Conservation (phyloP, 2,329 filamentous ascomycete species). For the Phoma sp. region DNA sequence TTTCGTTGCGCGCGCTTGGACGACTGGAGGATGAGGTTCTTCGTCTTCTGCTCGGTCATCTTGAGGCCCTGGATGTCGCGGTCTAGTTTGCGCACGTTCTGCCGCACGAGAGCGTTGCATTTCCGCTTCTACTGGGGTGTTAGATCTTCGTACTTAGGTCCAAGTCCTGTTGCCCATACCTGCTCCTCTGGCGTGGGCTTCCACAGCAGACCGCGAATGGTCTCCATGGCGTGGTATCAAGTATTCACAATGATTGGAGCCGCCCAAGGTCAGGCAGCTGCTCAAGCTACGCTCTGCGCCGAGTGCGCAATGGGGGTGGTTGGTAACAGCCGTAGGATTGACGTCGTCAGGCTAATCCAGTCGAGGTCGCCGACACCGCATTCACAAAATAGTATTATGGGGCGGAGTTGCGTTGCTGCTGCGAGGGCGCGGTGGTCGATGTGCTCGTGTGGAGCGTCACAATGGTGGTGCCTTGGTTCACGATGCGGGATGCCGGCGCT, state of each 20-base stretch:
- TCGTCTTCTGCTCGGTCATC: conserved; percentile 75
- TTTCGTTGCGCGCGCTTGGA: conserved; percentile 82
- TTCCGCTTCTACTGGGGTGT: conserved; percentile 76
- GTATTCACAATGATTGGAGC: neutral
- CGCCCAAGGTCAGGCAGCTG: neutral
- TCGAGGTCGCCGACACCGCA: neutral
- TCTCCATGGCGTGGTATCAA: conserved; percentile 71
- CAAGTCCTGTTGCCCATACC: conserved; percentile 58
- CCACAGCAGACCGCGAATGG: conserved; percentile 83
- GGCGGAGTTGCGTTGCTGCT: neutral
- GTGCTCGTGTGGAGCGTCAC: conserved; percentile 18
- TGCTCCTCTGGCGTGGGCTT: conserved; percentile 93
- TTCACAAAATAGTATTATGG: neutral
- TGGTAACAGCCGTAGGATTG: neutral
- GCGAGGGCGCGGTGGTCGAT: conserved; percentile 4
- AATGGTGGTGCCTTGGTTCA: conserved; percentile 31
- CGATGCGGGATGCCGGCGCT: conserved; percentile 11
- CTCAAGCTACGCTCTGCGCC: conserved; percentile 2
- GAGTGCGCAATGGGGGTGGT: conserved; percentile 1
- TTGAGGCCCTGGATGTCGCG: conserved; percentile 86
- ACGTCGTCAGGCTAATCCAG: neutral
- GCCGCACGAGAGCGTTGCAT: conserved; percentile 88
- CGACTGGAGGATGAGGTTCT: conserved; percentile 82
- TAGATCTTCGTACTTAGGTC: conserved; percentile 13
- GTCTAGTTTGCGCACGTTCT: conserved; percentile 92